A percentile compares a stretch with the other conserved stretches of the same genome.
These are phyloP conservation scores for Gastrolobium bilobum DNA, from an alignment of 306 rosid genomes.

Conservation along the genomic window DNA sequence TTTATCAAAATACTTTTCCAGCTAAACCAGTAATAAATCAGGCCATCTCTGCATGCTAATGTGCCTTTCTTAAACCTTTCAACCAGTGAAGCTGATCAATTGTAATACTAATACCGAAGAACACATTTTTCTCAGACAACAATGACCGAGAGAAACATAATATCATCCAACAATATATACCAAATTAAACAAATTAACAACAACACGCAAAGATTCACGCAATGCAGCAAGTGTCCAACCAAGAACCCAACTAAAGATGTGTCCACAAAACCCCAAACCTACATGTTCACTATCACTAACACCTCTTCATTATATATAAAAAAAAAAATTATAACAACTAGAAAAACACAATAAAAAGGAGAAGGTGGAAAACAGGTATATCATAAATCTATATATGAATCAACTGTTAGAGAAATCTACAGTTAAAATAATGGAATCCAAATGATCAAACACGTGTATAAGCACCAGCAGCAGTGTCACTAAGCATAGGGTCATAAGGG, in stretches of 20 bases:
- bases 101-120: neutral
- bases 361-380: neutral
- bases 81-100: neutral
- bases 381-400: neutral
- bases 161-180: conserved; percentile 1
- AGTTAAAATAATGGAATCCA: conserved; percentile 23
- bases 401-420: conserved; percentile 44
- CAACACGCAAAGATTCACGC: neutral
- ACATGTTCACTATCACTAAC: conserved; percentile 18
- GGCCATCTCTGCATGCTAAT: neutral
- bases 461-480: conserved; percentile 52
- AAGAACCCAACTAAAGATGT: conserved; percentile 12
- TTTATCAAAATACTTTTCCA: conserved; percentile 7
- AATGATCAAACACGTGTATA: conserved; percentile 60
- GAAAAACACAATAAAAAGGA: neutral
- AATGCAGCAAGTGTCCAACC: neutral
- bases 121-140: neutral
- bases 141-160: conserved; percentile 1
- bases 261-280: conserved; percentile 23
- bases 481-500: conserved; percentile 67
- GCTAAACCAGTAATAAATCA: conserved; percentile 8
- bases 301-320: neutral
- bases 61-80: neutral
- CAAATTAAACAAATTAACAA: conserved; percentile 1
- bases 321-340: conserved; percentile 15